Percentiles rank a stretch among this genome's conserved stretches.
phyloP scores from a whole-genome alignment of 2,329 filamentous ascomycete genomes.

The Aspergillus nomiae region DNA sequence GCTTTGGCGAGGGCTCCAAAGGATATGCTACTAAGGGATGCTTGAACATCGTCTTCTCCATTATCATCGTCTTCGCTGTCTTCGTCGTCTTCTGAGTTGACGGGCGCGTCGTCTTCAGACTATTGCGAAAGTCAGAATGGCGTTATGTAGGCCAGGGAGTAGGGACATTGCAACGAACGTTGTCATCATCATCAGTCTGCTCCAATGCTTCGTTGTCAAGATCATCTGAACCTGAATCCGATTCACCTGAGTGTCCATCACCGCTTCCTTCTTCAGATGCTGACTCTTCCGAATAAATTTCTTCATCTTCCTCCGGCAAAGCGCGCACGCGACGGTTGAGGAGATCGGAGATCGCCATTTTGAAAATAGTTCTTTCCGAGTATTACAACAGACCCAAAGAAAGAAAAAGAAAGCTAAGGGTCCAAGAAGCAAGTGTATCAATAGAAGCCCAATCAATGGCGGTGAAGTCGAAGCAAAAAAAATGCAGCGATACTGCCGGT shows the following conservation, averaged over 20 bases:
- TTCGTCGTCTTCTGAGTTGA: conserved; percentile 40
- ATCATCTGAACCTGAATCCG: conserved; percentile 16
- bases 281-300: conserved; percentile 33
- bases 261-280: conserved; percentile 23
- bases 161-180: conserved; percentile 2
- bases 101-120: conserved; percentile 41
- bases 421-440: neutral
- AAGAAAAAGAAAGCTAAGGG: neutral
- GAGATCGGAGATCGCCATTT: conserved; percentile 40
- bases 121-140: conserved; percentile 25
- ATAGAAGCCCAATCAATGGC: neutral
- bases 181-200: conserved; percentile 13
- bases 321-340: conserved; percentile 48
- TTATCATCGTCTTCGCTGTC: conserved; percentile 40
- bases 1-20: conserved; percentile 91
- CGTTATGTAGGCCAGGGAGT: neutral
- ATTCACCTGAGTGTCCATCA: conserved; percentile 16
- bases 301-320: conserved; percentile 46
- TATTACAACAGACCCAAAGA: neutral
- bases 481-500: conserved; percentile 30
- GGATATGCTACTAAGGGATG: conserved; percentile 64
- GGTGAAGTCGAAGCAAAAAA: conserved; percentile 17
- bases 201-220: conserved; percentile 15
- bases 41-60: conserved; percentile 38
- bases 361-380: neutral